Evolutionary conservation across 2,329 filamentous ascomycete species (phyloP), one percentile per base, ranked within the genome.

Genomic region (Cercospora sojina): DNA sequence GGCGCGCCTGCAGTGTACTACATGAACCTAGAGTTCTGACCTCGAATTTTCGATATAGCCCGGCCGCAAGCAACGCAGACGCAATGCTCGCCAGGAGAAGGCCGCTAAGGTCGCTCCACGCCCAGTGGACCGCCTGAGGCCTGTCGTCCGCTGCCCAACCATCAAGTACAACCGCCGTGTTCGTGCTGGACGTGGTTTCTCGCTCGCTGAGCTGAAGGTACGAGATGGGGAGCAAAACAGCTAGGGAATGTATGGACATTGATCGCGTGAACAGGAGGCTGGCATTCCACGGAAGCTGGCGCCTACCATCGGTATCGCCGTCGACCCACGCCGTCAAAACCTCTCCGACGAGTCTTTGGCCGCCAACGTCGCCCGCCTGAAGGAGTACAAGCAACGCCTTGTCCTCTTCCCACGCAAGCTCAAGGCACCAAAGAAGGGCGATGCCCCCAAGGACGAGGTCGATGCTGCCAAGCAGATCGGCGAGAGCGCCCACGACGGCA

Each of bases 131-230:
- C 93, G 92, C 85, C 88, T 99, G 81, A 90, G 93, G 82, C 95
- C 95, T 75, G 85, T 98, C 83, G 94, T 99, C 77, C 91, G 93
- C 86, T 98, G 94, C 90, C 94, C 95, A 80, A 94, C 92, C 78
- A 84, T 97, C 87, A 97, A 96, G 88, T 79, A 99, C 89, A 99
- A 99, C 92, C 93, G 95, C 82, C 93, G 93, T 82, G 91, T 96
- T 80, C 91, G 95, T 82, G 89, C 92, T 80, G 95, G 95, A 83
- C 93, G 95, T 87, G 95, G 95, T 82, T 99, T 99, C 91, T 92
- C 94, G 77, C 87, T 98, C 76, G 87, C 90, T 85, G 95, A 99
- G 89, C 88, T 99, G 82, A 99, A 99, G 93, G 94, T 97, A 91
- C 53, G 64, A 55, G 51, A 59, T 43, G 49, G 27, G 43, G 23